Conservation (phyloP, 352 stramenopile genomes). For the Phytophthora quininea region DNA sequence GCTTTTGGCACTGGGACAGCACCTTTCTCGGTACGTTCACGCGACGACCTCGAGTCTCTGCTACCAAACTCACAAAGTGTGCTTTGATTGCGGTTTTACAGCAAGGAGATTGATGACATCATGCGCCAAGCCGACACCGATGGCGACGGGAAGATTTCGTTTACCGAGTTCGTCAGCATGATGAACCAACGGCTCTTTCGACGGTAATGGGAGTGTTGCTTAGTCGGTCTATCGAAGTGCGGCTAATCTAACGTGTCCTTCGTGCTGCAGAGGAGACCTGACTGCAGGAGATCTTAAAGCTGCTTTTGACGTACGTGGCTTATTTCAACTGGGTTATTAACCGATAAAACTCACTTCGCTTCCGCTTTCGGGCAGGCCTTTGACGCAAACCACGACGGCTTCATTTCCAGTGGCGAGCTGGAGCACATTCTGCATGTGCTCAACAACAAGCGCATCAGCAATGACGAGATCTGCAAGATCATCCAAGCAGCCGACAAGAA, state of each 20-base stretch:
- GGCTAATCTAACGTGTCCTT: no score
- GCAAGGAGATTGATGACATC: slow-evolving; percentile 66
- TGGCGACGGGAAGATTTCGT: slow-evolving; percentile 77
- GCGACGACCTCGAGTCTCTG: neutral
- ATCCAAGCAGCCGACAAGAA: slow-evolving; percentile 82
- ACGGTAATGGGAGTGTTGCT: slow-evolving; percentile 29
- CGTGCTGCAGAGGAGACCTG: slow-evolving; percentile 46
- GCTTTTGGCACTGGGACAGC: slow-evolving; percentile 62
- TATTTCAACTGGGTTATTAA: neutral
- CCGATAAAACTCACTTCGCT: slow-evolving; percentile 4
- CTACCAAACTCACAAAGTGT: neutral
- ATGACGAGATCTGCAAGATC: slow-evolving; percentile 60
- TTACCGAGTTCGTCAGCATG: slow-evolving; percentile 79
- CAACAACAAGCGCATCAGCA: slow-evolving; percentile 53
- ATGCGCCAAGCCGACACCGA: slow-evolving; percentile 74
- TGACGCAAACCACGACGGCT: slow-evolving; percentile 72
- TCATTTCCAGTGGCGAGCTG: slow-evolving; percentile 71
- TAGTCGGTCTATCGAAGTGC: neutral
- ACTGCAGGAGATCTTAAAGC: slow-evolving; percentile 61
- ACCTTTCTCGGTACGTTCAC: slow-evolving; percentile 43
- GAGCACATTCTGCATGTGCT: slow-evolving; percentile 68
- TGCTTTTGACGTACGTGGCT: slow-evolving; percentile 57
- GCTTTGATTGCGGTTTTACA: slow-evolving; percentile 20
- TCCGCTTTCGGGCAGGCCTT: slow-evolving; percentile 46
- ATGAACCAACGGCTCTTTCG: slow-evolving; percentile 79